phyloP scores from a whole-genome alignment of 2,329 filamentous ascomycete species.

The Penicillium decumbens region DNA sequence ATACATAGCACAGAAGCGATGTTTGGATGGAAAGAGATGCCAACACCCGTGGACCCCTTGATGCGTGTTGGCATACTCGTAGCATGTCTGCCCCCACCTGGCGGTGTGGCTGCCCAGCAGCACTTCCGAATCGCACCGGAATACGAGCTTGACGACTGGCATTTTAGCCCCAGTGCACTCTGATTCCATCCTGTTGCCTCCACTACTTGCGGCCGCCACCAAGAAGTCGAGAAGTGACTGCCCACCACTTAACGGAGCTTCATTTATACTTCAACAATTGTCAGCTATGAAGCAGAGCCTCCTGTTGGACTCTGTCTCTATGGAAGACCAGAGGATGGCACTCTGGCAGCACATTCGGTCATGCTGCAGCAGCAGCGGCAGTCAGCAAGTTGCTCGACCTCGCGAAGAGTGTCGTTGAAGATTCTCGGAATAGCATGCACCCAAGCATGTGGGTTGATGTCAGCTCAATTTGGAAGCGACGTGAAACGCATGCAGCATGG shows the following conservation, averaged over 20 bases:
- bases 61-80: too few species aligned
- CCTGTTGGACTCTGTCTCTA: conserved; percentile 38
- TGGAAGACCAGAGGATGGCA: conserved; percentile 41
- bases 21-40: too few species aligned
- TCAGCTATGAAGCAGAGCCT: conserved; percentile 39
- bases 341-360: conserved; percentile 36
- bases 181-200: conserved; percentile 37
- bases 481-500: conserved; percentile 47
- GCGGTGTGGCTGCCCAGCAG: too few species aligned
- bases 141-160: conserved; percentile 45
- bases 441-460: conserved; percentile 41
- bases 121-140: too few species aligned
- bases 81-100: too few species aligned
- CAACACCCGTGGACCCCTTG: too few species aligned
- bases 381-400: conserved; percentile 33
- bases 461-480: conserved; percentile 43
- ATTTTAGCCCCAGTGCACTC: conserved; percentile 42
- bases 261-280: conserved; percentile 37
- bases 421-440: conserved; percentile 42
- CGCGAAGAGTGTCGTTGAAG: conserved; percentile 27
- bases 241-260: conserved; percentile 19
- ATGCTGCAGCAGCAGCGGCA: conserved; percentile 32
- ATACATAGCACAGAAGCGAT: too few species aligned
- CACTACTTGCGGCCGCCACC: conserved; percentile 36
- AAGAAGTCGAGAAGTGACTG: conserved; percentile 5